Base-by-base conservation (phyloP, 495 filamentous ascomycete genomes). In the Neurospora tetrasperma region DNA sequence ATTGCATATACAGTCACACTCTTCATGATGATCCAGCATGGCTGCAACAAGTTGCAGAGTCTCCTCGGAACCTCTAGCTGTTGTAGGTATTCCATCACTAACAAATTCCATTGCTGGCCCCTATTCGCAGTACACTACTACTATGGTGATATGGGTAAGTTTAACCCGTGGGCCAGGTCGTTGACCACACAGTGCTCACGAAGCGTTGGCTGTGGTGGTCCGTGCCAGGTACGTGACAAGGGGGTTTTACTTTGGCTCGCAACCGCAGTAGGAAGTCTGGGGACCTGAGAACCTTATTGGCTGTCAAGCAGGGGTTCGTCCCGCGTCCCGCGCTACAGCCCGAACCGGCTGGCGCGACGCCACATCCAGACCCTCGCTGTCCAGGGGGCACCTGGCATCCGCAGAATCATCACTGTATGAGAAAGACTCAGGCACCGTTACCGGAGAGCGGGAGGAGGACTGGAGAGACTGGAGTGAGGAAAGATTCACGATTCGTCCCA, bases 391-490 rank as follows among this genome's bases (percentile, higher is more conserved):
- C 70, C 48, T 71, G 44, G 62, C 43, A 46, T 41, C 42, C 46
- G 46, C 73, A 44, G 44, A 70, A 69, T 69, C 72, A 74, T 68
- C 74, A 72, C 35, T 66, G 72, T 54, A 71, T 27, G 20, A 31
- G 20, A 59, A 59, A 54, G 46, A 14, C 20, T 54, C 43, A 41
- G 40, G 40, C 40, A 46, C 44, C 44, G 44, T 48, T 48, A 10
- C n/a, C n/a, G n/a, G 44, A 46, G 43, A 46, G 18, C 43, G n/a
- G 14, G 43, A 20, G 44, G n/a, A n/a, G n/a, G n/a, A n/a, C n/a
- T n/a, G n/a, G n/a, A n/a, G n/a, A n/a, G n/a, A n/a, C n/a, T n/a
- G n/a, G n/a, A n/a, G n/a, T n/a, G n/a, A n/a, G n/a, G 18, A 20
- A 48, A 46, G n/a, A 48, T 48, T 20, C 44, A 46, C 44, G 44